Evolutionary conservation across 2,329 filamentous ascomycete species (phyloP).

Genomic region (Epichloe brachyelytri): DNA sequence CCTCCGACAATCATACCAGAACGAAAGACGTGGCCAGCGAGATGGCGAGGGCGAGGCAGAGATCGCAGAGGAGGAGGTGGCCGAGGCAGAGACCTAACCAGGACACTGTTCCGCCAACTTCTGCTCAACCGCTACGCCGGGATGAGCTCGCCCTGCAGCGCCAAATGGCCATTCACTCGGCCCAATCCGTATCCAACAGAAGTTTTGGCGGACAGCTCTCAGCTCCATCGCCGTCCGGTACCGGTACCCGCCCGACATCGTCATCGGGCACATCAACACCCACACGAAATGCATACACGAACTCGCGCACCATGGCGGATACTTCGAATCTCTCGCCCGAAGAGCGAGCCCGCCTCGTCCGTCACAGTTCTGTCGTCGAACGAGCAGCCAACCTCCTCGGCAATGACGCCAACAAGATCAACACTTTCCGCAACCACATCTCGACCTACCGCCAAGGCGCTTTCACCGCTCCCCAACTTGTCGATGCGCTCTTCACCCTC

Average conservation of each 20-base stretch:
- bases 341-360: slow-evolving; percentile 66
- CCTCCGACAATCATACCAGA: slow-evolving; percentile 58
- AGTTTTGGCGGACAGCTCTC: slow-evolving; percentile 79
- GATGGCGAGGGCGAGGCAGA: slow-evolving; percentile 27
- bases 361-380: slow-evolving; percentile 75
- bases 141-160: slow-evolving; percentile 88
- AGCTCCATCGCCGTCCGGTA: slow-evolving; percentile 14
- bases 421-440: slow-evolving; percentile 65
- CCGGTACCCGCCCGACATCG: slow-evolving; percentile 8
- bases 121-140: slow-evolving; percentile 66
- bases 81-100: slow-evolving; percentile 74
- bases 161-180: slow-evolving; percentile 80
- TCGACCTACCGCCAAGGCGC: slow-evolving; percentile 61
- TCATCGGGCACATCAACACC: slow-evolving; percentile 2
- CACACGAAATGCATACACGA: slow-evolving; percentile 23
- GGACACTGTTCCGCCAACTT: slow-evolving; percentile 63
- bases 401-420: slow-evolving; percentile 62
- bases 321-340: slow-evolving; percentile 50
- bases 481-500: slow-evolving; percentile 77
- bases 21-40: slow-evolving; percentile 28
- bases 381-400: slow-evolving; percentile 70
- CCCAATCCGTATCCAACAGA: slow-evolving; percentile 65
- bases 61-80: slow-evolving; percentile 28
- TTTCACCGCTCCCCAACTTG: slow-evolving; percentile 61
- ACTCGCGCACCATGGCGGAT: slow-evolving; percentile 38